Base-by-base conservation (phyloP, 1,139 yeast genomes). In the Scheffersomyces segobiensis region DNA sequence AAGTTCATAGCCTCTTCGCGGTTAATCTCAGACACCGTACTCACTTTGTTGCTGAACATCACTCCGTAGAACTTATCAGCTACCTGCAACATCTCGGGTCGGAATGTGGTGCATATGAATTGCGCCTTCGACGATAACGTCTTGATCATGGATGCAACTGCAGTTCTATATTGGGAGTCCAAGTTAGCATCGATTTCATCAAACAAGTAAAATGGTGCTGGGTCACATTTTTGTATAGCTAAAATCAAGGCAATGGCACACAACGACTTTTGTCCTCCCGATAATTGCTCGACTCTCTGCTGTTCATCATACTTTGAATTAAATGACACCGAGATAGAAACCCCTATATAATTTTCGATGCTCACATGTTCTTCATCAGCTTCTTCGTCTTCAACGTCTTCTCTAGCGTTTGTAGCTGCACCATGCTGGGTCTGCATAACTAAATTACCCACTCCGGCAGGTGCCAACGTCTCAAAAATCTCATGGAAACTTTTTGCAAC, bases 101-200 rank as follows among this genome's bases (percentile, higher is more conserved):
- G 80, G 79, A 96, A 96, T 0, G 99, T 95, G 0, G 99, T 95
- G 72, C 98, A 93, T 50, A 95, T 92, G 69, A 95, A 95, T 71
- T 95, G 99, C 7, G 96, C 96, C 50, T 78, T 75, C 18, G 66
- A 63, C 18, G 97, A 84, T 57, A 93, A 76, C 52, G 84, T 82
- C 59, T 85, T 80, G 60, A 95, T 88, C 81, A 91, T 79, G 48
- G 82, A 76, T 0, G 99, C 97, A 19, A 95, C 97, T 0, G 97
- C 87, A 0, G 91, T 85, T 66, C 99, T 84, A 71, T 93, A 93
- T 69, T 92, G 97, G 2, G 97, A 87, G 75, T 95, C 99, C 61
- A 95, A 80, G 65, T 95, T 95, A 8, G 98, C 98, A 76, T 95
- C 99, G 60, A 95, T 89, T 77, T 95, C 99, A 73, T 95, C 99